Conservation (phyloP, 768 basidiomycete species). For the Fomitopsis pulvina region DNA sequence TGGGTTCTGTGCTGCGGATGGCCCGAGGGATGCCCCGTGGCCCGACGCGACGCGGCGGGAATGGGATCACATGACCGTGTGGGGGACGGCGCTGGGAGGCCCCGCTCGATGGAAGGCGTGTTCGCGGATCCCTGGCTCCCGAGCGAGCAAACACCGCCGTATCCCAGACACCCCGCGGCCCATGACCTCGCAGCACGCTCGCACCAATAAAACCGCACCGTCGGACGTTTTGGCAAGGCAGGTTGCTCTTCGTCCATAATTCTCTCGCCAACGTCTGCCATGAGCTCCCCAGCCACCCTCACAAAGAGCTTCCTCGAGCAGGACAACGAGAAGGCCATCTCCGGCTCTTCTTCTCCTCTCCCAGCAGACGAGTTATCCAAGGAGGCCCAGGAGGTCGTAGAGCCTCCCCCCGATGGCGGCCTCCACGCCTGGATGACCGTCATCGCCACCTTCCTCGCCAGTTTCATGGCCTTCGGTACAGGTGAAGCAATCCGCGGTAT, state of each 20-base stretch:
- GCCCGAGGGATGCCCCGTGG: neutral
- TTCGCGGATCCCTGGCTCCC: neutral
- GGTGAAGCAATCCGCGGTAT: neutral
- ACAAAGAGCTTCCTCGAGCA: neutral
- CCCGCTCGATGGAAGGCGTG: neutral
- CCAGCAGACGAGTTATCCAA: neutral
- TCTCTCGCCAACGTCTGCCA: neutral
- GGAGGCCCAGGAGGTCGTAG: neutral
- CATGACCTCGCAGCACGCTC: neutral
- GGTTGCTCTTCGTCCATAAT: neutral
- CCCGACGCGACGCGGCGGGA: neutral
- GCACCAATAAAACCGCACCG: neutral
- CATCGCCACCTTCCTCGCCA: neutral
- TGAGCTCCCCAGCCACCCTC: neutral
- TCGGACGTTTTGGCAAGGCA: neutral
- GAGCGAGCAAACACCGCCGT: neutral
- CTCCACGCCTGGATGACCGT: constrained; percentile 4
- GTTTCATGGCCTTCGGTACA: neutral
- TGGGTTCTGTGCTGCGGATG: neutral
- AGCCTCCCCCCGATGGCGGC: constrained; percentile 1
- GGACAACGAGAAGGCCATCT: neutral
- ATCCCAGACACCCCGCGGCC: neutral
- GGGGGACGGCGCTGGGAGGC: neutral
- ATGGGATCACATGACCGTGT: neutral
- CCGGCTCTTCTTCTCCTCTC: neutral